These are phyloP conservation scores for Salix udensis DNA, from an alignment of 345 rosid species.

Conservation along the genomic window DNA sequence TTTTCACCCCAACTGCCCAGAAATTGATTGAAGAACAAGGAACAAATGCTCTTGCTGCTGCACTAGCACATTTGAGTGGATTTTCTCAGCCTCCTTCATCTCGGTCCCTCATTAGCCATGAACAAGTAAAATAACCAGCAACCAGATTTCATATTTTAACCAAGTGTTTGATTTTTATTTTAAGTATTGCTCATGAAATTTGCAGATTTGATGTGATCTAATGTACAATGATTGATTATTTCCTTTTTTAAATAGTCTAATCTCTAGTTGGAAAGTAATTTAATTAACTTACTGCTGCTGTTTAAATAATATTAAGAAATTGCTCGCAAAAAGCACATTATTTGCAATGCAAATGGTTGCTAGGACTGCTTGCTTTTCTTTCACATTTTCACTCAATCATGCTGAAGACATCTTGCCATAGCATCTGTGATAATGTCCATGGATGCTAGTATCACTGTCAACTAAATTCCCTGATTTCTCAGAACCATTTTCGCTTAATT, in stretches of 20 bases:
- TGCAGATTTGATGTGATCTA: background rate
- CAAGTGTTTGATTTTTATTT: background rate
- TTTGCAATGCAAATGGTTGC: background rate
- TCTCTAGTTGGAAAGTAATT: background rate
- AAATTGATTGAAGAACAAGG: constrained; percentile 73
- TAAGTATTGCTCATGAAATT: background rate
- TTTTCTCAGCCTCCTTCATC: constrained; percentile 88
- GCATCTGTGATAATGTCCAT: background rate
- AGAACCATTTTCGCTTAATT: background rate
- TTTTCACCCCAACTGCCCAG: constrained; percentile 79
- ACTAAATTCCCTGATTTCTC: background rate
- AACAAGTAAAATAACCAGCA: constrained; percentile 49
- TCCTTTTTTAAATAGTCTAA: background rate
- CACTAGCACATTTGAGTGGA: constrained; percentile 89
- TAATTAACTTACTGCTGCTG: background rate
- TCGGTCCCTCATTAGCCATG: constrained; percentile 87
- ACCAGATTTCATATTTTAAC: constrained; percentile 1
- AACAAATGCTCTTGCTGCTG: constrained; percentile 85
- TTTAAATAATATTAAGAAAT: background rate
- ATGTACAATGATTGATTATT: background rate
- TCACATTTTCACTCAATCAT: background rate
- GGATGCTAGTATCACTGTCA: background rate
- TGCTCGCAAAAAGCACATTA: background rate
- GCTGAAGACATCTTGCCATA: background rate
- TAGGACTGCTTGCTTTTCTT: background rate